Conservation (phyloP, 768 basidiomycete genomes). For the Tricholoma sp. region DNA sequence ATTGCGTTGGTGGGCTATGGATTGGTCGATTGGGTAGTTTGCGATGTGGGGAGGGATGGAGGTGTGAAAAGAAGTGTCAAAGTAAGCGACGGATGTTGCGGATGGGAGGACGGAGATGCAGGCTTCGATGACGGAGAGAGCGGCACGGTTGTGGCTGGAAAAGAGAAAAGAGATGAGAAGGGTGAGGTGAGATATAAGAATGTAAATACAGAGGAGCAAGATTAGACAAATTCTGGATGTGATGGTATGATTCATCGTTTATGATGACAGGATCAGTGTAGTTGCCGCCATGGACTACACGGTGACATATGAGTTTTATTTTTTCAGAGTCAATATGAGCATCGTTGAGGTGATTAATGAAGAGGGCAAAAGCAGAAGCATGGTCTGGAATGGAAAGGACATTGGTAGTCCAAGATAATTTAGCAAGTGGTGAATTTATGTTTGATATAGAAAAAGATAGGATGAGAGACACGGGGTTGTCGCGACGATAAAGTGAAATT, state of each 20-base stretch:
- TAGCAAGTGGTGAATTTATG: slow-evolving; percentile 50
- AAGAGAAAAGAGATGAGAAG: not conserved
- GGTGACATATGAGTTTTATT: slow-evolving; percentile 61
- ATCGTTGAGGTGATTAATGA: slow-evolving; percentile 45
- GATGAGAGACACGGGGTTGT: slow-evolving; percentile 34
- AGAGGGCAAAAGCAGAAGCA: slow-evolving; percentile 55
- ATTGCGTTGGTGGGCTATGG: slow-evolving; percentile 55
- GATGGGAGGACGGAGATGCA: slow-evolving; percentile 60
- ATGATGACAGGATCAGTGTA: slow-evolving; percentile 61
- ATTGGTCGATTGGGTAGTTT: slow-evolving; percentile 71
- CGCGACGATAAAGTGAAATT: slow-evolving; percentile 53
- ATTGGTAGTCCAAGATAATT: slow-evolving; percentile 39
- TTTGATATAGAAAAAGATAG: slow-evolving; percentile 51
- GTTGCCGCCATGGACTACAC: slow-evolving; percentile 85
- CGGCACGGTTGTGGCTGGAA: slow-evolving; percentile 55
- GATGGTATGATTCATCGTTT: slow-evolving; percentile 60
- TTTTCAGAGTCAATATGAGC: slow-evolving; percentile 35
- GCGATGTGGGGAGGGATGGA: slow-evolving; percentile 72
- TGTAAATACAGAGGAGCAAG: slow-evolving; percentile 63
- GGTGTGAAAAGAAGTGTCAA: slow-evolving; percentile 83
- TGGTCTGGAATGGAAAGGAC: slow-evolving; percentile 52
- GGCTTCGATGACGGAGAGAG: slow-evolving; percentile 54
- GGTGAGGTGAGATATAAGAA: not conserved
- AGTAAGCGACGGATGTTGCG: slow-evolving; percentile 75
- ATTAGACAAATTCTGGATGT: slow-evolving; percentile 70